Evolutionary conservation across 495 filamentous ascomycete species (phyloP), one percentile per base, ranked within the genome.

Genomic region (Podospora conica): DNA sequence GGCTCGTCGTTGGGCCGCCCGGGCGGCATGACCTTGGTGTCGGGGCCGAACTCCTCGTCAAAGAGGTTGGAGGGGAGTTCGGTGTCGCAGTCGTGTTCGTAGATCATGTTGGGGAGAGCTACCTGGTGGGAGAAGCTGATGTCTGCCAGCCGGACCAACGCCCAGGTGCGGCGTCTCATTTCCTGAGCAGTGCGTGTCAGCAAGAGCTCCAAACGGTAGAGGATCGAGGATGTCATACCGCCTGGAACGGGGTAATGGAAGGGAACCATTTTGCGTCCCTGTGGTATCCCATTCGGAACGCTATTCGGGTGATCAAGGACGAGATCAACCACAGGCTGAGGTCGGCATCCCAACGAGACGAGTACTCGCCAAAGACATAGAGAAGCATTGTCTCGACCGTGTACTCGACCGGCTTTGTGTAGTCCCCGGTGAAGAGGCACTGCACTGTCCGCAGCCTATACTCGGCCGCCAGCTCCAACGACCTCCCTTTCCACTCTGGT

Each of bases 241-340:
- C 93, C 74, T 96, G 88, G 70, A 94, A 96, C 6, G 92, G 90
- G 5, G 87, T 86, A 67, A 99, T 88, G 60, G 87, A 87, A 12
- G 91, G 83, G 71, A 92, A 97, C 76, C 88, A 87, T 71, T 89
- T 90, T 15, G 91, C 86, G 74, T 99, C 95, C 63, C 96, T 86
- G 72, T 99, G 95, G 66, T 97, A 96, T 57, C 95, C 95, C 91
- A 96, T 96, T 25, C 91, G 85, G 83, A 97, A 92, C 10, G 94
- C 91, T 63, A 97, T 79, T 64, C 94, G 87, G 24, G 91, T 87
- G 66, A 96, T 87, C 70, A 96, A 86, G 22, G 91, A 90, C 9
- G 87, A 83, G 63, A 95, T 84, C 57, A 97, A 81, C 88, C 93
- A 96, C 10, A 96, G 80, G 11, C 88, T 89, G 10, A 90, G 81